Evolutionary conservation across 345 rosid genomes (phyloP), one percentile per base, ranked within the genome.

Genomic region (Salix exigua): DNA sequence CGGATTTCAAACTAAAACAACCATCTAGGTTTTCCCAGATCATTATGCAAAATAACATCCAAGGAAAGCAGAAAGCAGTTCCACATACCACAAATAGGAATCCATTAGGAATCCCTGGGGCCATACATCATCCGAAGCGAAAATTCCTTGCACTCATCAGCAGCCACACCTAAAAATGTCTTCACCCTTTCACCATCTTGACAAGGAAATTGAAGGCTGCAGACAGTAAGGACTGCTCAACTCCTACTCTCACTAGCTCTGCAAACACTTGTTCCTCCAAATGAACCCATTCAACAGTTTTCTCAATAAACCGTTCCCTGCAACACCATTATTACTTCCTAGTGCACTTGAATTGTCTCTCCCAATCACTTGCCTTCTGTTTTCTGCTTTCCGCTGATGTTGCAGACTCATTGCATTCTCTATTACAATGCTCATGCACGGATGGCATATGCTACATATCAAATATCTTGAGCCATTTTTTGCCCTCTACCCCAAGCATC

Each of bases 51-150:
- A 46, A 55, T 44, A 19, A 17, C 28, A 1, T 73, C 17, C 30
- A 48, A 31, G 14, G n/a, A 19, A 50, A 18, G 23, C 50, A 18
- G 2, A 40, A 25, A 66, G 25, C 53, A 76, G 7, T 51, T 63
- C 16, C 66, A 62, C 65, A 61, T 21, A 18, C 65, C 12, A 26
- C 25, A 51, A 10, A 53, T 4, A 28, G 19, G 14, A 53, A 75
- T 26, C 73, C 78, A 46, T 64, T 37, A 66, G 10, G 37, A 30
- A 10, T 71, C 72, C 35, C 50, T n/a, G 25, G 72, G 77, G 44
- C 65, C 83, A 74, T 23, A 80, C 72, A 83, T 77, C 79, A 66
- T 83, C 44, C 55, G 55, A 26, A 73, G 50, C 74, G 76, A 64
- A 65, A 75, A 69, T 63, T 79, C 75, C 64, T 73, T 40, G 19